Base-by-base conservation (phyloP, 1,139 yeast genomes). In the Kodamaea arcana region DNA sequence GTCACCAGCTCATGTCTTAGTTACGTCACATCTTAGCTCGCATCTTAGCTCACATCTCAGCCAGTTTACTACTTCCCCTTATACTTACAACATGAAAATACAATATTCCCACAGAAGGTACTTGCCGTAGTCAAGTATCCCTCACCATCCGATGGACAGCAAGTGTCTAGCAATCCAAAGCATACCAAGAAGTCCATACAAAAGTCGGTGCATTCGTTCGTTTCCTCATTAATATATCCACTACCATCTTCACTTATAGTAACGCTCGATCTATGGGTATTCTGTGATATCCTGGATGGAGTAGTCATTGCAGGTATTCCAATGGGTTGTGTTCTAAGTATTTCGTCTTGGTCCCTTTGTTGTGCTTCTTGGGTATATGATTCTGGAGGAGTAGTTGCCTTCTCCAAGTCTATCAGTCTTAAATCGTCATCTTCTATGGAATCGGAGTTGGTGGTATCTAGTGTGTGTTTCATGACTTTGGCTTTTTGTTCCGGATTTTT, bases 171-270 rank as follows among this genome's bases (percentile, higher is more conserved):
- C 34, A 66, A 50, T 1, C 75, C 75, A 38, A 69, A 69, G 43
- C 75, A 69, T 11, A 60, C 42, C 37, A 54, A 52, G 32, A 51
- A 54, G 38, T 68, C 74, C 32, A 63, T 46, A 42, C 72, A 67
- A 41, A 69, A 69, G 42, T 68, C 74, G 4, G 69, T 51, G 44
- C 75, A 69, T 41, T 69, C 74, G 43, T 66, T 65, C 22, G 48
- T 32, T 11, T 64, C 61, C n/a, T n/a, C n/a, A 35, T 62, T 46
- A 5, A 58, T 58, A 40, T 62, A 65, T 4, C 72, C 71, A 29
- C 68, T 60, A 4, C 52, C 59, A n/a, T 39, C 48, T 35, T 56
- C 61, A 40, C 61, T 54, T 24, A 49, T 33, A 21, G 42, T 36
- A 6, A 37, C 15, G 24, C 41, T 38, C 13, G 48, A 43, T 17